Evolutionary conservation across 225 moss, liverwort and hornwort genomes (phyloP), one percentile per base, ranked within the genome.

Genomic region (Pseudisothecium myosuroides): DNA sequence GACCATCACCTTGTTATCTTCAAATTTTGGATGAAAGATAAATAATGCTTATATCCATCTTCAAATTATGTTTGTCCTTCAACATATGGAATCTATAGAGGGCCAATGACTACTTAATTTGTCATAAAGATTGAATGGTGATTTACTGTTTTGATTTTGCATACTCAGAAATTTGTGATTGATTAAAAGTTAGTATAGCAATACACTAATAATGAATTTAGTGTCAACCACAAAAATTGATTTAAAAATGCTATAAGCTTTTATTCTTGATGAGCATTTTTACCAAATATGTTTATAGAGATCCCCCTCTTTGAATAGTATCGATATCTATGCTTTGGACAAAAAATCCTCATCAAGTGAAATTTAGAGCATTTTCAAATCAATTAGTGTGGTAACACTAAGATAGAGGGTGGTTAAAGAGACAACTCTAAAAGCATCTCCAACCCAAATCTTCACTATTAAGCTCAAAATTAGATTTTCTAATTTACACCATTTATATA

Each of bases 21-120:
- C 23, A 68, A 68, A 68, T 22, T 68, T 68, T n/a, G 22, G 7
- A n/a, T 68, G 37, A 67, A 67, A 67, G n/a, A n/a, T 50, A 50
- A 14, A n/a, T 22, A 67, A 37, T 67, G 12, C 2, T 21, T 67
- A n/a, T 12, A n/a, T n/a, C 7, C 23, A n/a, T 68, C 23, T 68
- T 23, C 23, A n/a, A n/a, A 68, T 68, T 68, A 1, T 23, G 13
- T n/a, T n/a, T 68, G 7, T 6, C n/a, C n/a, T 2, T 68, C 13
- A 68, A 68, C 4, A n/a, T 68, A n/a, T n/a, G 7, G 22, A 68
- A 69, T 39, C 23, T 69, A 67, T 69, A 0, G 7, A 39, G 4
- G 2, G 2, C 0, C 0, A 1, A 39, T 69, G 39, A 14, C 0
- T 39, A 0, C 7, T 39, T 39, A 24, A 69, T 24, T 39, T 69